These are phyloP conservation scores for Arthrobotrys iridis DNA, from an alignment of 2,329 filamentous ascomycete species.

Conservation along the genomic window DNA sequence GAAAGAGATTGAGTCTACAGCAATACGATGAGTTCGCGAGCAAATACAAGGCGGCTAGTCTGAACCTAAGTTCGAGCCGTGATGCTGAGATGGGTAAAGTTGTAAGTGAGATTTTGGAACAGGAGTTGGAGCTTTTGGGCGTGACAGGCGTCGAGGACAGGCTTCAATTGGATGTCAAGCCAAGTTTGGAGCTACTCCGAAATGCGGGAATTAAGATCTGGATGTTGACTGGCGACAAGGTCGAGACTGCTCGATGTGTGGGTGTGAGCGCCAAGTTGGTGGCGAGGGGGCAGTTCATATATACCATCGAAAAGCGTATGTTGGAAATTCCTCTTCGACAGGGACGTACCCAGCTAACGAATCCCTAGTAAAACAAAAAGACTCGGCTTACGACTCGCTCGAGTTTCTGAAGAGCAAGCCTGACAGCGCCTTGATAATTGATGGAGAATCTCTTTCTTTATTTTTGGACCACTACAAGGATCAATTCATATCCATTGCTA, in stretches of 20 bases:
- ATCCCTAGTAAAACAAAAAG: conserved; percentile 74
- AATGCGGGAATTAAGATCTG: conserved; percentile 99
- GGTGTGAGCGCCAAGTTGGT: conserved; percentile 95
- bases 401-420: conserved; percentile 86
- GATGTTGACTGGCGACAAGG: conserved; percentile 99
- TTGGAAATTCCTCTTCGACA: conserved; percentile 1
- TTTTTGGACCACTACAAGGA: conserved; percentile 83
- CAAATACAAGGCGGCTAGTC: conserved; percentile 79
- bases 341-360: conserved; percentile 50
- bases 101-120: conserved; percentile 82
- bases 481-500: conserved; percentile 88
- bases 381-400: conserved; percentile 85
- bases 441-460: conserved; percentile 86
- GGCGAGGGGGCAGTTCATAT: conserved; percentile 91
- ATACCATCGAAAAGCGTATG: conserved; percentile 80
- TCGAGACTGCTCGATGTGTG: conserved; percentile 95
- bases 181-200: conserved; percentile 89
- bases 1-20: conserved; percentile 80
- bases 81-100: conserved; percentile 84
- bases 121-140: conserved; percentile 89
- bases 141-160: conserved; percentile 98
- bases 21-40: conserved; percentile 83
- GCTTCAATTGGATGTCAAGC: conserved; percentile 93
- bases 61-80: conserved; percentile 77
- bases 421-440: conserved; percentile 87